These are phyloP conservation scores for Dendrocalamus sinicus DNA, from an alignment of 176 grass and related monocot species.

Conservation along the genomic window DNA sequence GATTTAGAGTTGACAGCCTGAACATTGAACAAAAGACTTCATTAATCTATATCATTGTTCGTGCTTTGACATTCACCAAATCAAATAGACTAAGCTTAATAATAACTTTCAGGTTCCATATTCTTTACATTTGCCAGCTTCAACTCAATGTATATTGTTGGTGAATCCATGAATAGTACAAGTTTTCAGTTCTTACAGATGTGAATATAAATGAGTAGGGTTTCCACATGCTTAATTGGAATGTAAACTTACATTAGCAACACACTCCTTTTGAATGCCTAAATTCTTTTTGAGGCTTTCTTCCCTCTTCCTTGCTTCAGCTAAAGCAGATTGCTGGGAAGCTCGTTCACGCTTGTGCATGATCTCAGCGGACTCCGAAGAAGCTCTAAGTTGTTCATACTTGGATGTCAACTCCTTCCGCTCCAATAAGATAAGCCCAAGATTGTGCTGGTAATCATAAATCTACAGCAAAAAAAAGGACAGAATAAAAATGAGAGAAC, in stretches of 20 bases:
- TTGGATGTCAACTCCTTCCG: slow-evolving; percentile 68
- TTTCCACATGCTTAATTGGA: neutral
- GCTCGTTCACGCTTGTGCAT: slow-evolving; percentile 72
- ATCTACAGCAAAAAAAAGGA: slow-evolving; percentile 55
- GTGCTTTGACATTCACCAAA: neutral
- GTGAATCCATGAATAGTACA: neutral
- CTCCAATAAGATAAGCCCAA: slow-evolving; percentile 86
- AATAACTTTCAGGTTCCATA: neutral
- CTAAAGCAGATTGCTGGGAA: slow-evolving; percentile 59
- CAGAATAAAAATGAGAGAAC: neutral
- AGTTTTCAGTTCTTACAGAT: neutral
- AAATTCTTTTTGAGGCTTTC: slow-evolving; percentile 73
- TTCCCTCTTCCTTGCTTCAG: slow-evolving; percentile 74
- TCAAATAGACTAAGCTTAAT: slow-evolving; percentile 5
- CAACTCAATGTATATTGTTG: neutral
- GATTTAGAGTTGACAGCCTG: neutral
- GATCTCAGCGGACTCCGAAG: slow-evolving; percentile 55
- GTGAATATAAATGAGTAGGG: neutral
- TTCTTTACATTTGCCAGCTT: neutral
- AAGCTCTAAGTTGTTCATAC: slow-evolving; percentile 77
- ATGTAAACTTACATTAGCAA: slow-evolving; percentile 65
- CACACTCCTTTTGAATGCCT: slow-evolving; percentile 77
- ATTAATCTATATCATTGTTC: neutral
- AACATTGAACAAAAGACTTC: slow-evolving; percentile 1
- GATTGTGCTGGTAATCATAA: slow-evolving; percentile 82